These are phyloP conservation scores for Fistulina hepatica DNA, from an alignment of 1,284 basidiomycete species.

Conservation along the genomic window DNA sequence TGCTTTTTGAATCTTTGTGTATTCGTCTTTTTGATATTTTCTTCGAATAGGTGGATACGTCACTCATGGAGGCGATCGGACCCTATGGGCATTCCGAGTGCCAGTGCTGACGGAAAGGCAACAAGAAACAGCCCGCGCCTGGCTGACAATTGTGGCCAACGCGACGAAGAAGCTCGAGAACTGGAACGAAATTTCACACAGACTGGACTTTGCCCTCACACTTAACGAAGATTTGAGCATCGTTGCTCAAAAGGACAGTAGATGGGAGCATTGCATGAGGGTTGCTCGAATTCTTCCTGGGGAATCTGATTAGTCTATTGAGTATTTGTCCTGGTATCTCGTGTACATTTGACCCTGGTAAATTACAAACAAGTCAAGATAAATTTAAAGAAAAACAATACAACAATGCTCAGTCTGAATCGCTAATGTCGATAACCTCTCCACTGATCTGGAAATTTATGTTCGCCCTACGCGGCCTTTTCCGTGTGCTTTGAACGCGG, in stretches of 20 bases:
- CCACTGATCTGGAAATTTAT: too few species aligned
- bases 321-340: too few species aligned
- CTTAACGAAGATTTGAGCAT: conserved; percentile 40
- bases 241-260: conserved; percentile 40
- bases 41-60: conserved; percentile 38
- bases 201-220: conserved; percentile 33
- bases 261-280: conserved; percentile 38
- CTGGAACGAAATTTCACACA: conserved; percentile 20
- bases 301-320: too few species aligned
- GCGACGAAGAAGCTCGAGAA: conserved; percentile 31
- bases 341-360: too few species aligned
- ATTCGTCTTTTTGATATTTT: conserved; percentile 13
- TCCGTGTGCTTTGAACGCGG: conserved; percentile 41
- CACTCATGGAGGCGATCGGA: conserved; percentile 55
- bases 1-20: conserved; percentile 12
- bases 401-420: conserved; percentile 34
- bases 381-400: too few species aligned
- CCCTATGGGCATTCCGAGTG: conserved; percentile 29
- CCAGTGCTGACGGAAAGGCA: conserved; percentile 32
- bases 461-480: conserved; percentile 34
- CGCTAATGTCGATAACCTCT: conserved; percentile 42
- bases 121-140: conserved; percentile 33
- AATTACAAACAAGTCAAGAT: too few species aligned
- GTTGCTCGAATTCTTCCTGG: conserved; percentile 20
- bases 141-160: conserved; percentile 37